Evolutionary conservation across 1,284 basidiomycete genomes (phyloP).

Genomic region (Apiotrichum laibachii): DNA sequence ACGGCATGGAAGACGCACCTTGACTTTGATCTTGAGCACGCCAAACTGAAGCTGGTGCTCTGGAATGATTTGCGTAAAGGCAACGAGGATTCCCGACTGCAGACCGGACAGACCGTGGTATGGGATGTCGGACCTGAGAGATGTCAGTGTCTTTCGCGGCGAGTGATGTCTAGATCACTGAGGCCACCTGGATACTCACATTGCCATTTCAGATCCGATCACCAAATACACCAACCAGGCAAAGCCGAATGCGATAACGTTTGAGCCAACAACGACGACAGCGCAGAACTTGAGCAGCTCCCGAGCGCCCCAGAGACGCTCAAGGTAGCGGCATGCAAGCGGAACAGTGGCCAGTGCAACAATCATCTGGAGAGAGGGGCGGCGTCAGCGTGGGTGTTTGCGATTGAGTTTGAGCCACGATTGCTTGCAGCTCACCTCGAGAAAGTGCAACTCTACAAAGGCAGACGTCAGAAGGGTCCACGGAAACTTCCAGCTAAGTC

Average conservation of each 20-base stretch:
- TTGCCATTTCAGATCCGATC: constrained; percentile 42
- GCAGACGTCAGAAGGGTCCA: constrained; percentile 88
- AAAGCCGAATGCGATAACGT: constrained; percentile 75
- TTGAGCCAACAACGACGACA: constrained; percentile 74
- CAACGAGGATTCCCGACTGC: constrained; percentile 86
- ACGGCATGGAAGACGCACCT: constrained; percentile 57
- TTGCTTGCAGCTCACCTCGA: constrained; percentile 64
- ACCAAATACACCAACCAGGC: constrained; percentile 47
- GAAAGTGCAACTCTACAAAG: constrained; percentile 76
- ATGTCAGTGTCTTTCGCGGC: constrained; percentile 3
- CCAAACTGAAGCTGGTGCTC: constrained; percentile 97
- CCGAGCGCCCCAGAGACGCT: constrained; percentile 84
- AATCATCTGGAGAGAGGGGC: constrained; percentile 59
- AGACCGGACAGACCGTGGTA: constrained; percentile 91
- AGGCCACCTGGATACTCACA: constrained; percentile 55
- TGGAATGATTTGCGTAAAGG: constrained; percentile 94
- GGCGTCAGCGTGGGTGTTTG: no score
- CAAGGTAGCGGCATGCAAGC: constrained; percentile 81
- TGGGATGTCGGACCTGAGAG: constrained; percentile 70
- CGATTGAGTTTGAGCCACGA: no score
- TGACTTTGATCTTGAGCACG: constrained; percentile 79
- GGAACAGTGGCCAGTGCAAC: constrained; percentile 75
- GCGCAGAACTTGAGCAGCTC: constrained; percentile 84
- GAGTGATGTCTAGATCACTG: no score
- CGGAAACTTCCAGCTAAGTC: constrained; percentile 77